A percentile compares a stretch with the other conserved stretches of the same genome.
Conservation (phyloP, 805 yeast species). For the Metschnikowia reukaufii region DNA sequence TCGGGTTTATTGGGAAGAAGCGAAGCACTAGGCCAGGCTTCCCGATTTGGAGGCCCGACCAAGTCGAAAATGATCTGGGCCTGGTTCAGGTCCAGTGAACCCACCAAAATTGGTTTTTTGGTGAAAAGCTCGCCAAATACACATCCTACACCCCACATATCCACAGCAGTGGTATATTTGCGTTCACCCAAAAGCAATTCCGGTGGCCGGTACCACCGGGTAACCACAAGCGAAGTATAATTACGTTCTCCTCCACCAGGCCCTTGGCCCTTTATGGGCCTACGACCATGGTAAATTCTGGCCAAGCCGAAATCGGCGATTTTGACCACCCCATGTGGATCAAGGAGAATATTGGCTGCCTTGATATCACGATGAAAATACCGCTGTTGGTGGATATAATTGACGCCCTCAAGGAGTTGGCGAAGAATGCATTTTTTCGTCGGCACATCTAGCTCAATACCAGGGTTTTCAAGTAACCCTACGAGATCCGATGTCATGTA, state of each 20-base stretch:
- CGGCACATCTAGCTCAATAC: slow-evolving; percentile 54
- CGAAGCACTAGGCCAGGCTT: slow-evolving; percentile 60
- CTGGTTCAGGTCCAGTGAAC: slow-evolving; percentile 84
- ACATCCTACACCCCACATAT: slow-evolving; percentile 97
- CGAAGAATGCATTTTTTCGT: slow-evolving; percentile 81
- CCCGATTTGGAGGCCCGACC: slow-evolving; percentile 73
- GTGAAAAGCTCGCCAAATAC: slow-evolving; percentile 89
- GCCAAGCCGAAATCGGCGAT: slow-evolving; percentile 97
- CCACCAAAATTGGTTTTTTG: slow-evolving; percentile 80
- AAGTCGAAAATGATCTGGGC: slow-evolving; percentile 76
- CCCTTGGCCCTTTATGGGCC: slow-evolving; percentile 53
- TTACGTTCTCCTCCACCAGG: slow-evolving; percentile 57
- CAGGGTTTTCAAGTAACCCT: slow-evolving; percentile 82
- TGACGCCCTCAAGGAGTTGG: slow-evolving; percentile 78
- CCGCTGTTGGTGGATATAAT: slow-evolving; percentile 66
- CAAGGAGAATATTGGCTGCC: slow-evolving; percentile 90
- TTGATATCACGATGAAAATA: slow-evolving; percentile 87
- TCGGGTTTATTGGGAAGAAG: slow-evolving; percentile 56
- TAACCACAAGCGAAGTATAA: slow-evolving; percentile 74
- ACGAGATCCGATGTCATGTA: slow-evolving; percentile 91
- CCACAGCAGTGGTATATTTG: slow-evolving; percentile 89
- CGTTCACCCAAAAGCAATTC: slow-evolving; percentile 86
- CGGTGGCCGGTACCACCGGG: slow-evolving; percentile 97
- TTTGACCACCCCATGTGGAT: slow-evolving; percentile 72
- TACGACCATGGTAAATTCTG: slow-evolving; percentile 61